Base-by-base conservation (phyloP, 495 filamentous ascomycete genomes). In the Corynascus novoguineensis region DNA sequence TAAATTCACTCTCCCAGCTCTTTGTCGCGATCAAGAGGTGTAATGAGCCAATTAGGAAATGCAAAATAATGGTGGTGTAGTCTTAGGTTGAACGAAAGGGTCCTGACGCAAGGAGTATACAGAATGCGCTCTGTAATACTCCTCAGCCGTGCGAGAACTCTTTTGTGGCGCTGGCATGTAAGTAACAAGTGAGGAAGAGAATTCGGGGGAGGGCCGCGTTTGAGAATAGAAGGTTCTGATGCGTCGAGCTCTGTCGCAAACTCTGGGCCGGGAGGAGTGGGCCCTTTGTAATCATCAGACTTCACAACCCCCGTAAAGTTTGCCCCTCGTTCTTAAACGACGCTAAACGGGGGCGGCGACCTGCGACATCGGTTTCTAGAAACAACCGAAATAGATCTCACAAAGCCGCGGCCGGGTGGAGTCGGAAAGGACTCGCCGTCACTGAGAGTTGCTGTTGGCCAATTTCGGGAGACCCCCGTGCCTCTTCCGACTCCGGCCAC, bases 41-140 rank as follows among this genome's bases (percentile, higher is more conserved):
- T n/a, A n/a, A 28, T 21, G 2, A 47, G 55, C 37, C 38, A 45
- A 44, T 19, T 34, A 24, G 22, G 8, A 17, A 41, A 17, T 40
- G 27, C 21, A 19, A 24, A 27, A 34, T 47, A 52, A 44, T 15
- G 14, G 25, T 38, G 46, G 32, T 47, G 51, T 35, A 31, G 35
- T 24, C 53, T 53, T 38, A 32, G 38, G 40, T 48, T 15, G 48
- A 46, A 41, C 58, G 34, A 64, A 66, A 55, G 67, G 66, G 67
- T 75, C 76, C 78, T 77, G 79, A 82, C 79, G 79, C 79, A 82
- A 82, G 78, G 79, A 82, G 79, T 79, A 79, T 76, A 76, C 77
- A 80, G 78, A 79, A 66, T 58, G 35, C 63, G 58, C 63, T 69
- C 78, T 79, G 78, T 74, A 66, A 79, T 80, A 81, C 79, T 78